Evolutionary conservation across 306 rosid species (phyloP), one percentile per base, ranked within the genome.

Genomic region (Cucurbita maxima): DNA sequence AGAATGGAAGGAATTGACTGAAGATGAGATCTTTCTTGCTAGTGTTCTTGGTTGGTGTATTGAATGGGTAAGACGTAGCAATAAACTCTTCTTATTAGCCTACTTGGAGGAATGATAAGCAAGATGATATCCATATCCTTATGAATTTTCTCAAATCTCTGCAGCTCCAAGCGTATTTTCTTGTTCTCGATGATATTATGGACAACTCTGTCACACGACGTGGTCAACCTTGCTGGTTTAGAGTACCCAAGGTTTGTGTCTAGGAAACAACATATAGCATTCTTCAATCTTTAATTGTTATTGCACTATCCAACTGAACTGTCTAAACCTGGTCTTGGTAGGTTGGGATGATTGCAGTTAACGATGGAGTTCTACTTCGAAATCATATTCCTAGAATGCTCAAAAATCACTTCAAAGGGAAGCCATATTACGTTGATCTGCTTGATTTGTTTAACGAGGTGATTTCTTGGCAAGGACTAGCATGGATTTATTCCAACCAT

Each of bases 401-500:
- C 74, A 91, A 70, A 83, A 94, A 88, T 5, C 99, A 94, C 75
- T 94, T 94, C 79, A 87, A 81, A 83, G 89, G 77, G 76, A 89
- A 85, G 83, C 87, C 96, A 1, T 94, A 87, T 78, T 94, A 91
- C 6, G 92, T 83, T 54, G 92, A 94, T 86, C 92, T 94, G 71
- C 87, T 88, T 22, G 99, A 94, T 79, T 81, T 94, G 76, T 94
- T 91, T 60, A 89, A 91, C n/a, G 96, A 91, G 99, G 96, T 90
- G 40, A 57, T 22, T 47, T 45, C 43, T 13, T 22, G 53, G 57
- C 73, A 20, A 13, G 47, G 40, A 7, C 37, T 47, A 25, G 16
- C 19, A 43, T 68, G 73, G 43, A 4, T 6, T 5, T 47, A 25
- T 48, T 68, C 57, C 20, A 45, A 68, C 48, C 73, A 13, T 14